Percentiles rank a stretch among this genome's conserved stretches.
These are phyloP conservation scores for Pseudohyphozyma bogoriensis DNA, from an alignment of 768 basidiomycete genomes.

Conservation along the genomic window DNA sequence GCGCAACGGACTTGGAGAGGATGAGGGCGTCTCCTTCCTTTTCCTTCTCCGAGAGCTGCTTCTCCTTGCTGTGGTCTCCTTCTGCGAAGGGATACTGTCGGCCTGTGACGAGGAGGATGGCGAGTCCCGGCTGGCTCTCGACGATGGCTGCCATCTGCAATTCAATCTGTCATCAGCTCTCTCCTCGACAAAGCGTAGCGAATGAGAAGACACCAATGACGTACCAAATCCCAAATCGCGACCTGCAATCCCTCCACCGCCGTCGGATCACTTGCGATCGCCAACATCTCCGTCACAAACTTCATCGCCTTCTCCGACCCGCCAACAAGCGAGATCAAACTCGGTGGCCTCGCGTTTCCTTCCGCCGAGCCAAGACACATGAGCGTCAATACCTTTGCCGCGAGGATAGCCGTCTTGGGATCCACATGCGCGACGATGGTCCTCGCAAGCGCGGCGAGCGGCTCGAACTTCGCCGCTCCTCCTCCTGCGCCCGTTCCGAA, in stretches of 20 bases:
- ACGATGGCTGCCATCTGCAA: constrained; percentile 51
- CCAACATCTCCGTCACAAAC: constrained; percentile 14
- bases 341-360: constrained; percentile 43
- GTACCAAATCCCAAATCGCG: constrained; percentile 73
- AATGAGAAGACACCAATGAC: not conserved
- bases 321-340: constrained; percentile 66
- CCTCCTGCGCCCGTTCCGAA: not conserved
- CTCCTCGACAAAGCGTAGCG: not conserved
- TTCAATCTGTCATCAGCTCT: too few relatives aligned
- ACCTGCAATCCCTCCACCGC: constrained; percentile 46
- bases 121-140: constrained; percentile 75
- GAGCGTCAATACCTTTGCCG: constrained; percentile 14
- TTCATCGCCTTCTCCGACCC: constrained; percentile 55
- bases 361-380: constrained; percentile 1
- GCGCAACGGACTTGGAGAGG: constrained; percentile 32
- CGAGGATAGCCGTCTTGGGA: constrained; percentile 2
- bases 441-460: constrained; percentile 10
- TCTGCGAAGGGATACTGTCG: constrained; percentile 46
- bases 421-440: not conserved
- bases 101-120: constrained; percentile 66
- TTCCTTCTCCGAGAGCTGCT: too few relatives aligned
- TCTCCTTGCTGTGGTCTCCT: constrained; percentile 37
- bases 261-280: constrained; percentile 15
- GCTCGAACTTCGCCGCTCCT: constrained; percentile 10
- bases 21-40: constrained; percentile 32